phyloP scores from a whole-genome alignment of 1,284 basidiomycete species.

The Exobasidium rhododendri region DNA sequence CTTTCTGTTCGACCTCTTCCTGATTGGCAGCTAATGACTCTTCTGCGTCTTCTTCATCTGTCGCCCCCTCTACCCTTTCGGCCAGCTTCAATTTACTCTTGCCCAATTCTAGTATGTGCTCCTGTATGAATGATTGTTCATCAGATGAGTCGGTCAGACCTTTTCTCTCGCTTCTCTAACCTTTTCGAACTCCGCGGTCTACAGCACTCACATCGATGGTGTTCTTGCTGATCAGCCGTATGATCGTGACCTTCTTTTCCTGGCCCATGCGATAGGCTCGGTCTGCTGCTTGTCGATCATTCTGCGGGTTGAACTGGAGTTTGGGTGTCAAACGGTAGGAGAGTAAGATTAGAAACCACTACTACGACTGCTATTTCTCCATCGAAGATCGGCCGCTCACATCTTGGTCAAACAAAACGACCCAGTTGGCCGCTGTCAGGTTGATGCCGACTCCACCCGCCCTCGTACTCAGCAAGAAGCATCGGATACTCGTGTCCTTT shows the following conservation, averaged over 20 bases:
- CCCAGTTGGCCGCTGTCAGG: slow-evolving; percentile 66
- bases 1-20: slow-evolving; percentile 15
- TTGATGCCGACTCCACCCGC: slow-evolving; percentile 67
- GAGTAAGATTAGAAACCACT: slow-evolving; percentile 56
- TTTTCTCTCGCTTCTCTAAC: background rate
- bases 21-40: slow-evolving; percentile 14
- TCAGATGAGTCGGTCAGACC: no score
- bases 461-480: slow-evolving; percentile 92
- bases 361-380: no score
- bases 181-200: slow-evolving; percentile 54
- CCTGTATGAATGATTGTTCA: background rate
- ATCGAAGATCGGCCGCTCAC: no score
- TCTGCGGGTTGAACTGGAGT: slow-evolving; percentile 60
- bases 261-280: slow-evolving; percentile 97
- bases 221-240: slow-evolving; percentile 86
- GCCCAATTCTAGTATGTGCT: slow-evolving; percentile 18
- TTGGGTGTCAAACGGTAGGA: no score
- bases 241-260: slow-evolving; percentile 78
- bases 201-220: slow-evolving; percentile 73
- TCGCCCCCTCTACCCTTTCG: slow-evolving; percentile 43
- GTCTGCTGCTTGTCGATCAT: slow-evolving; percentile 92
- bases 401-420: slow-evolving; percentile 81
- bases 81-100: slow-evolving; percentile 46
- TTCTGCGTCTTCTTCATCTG: slow-evolving; percentile 25
- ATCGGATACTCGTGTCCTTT: slow-evolving; percentile 82